Conservation (phyloP, 2,329 filamentous ascomycete species). For the Microthyrium microscopicum region DNA sequence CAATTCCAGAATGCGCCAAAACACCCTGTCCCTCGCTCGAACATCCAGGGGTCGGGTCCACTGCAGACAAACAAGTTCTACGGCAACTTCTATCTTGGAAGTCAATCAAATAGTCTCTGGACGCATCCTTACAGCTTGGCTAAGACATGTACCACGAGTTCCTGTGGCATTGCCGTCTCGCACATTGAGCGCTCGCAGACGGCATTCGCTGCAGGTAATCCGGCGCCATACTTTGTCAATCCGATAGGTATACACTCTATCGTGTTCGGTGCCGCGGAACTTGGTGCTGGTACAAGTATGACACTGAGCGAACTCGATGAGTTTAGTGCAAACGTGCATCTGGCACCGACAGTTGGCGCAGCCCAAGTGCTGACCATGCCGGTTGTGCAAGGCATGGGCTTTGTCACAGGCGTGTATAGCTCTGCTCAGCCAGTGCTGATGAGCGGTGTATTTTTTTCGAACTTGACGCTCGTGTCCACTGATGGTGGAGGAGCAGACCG, state of each 20-base stretch:
- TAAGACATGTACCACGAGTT: slow-evolving; percentile 29
- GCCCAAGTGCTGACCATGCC: slow-evolving; percentile 56
- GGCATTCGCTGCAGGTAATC: slow-evolving; percentile 34
- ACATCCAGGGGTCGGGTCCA: slow-evolving; percentile 14
- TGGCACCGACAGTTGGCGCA: slow-evolving; percentile 36
- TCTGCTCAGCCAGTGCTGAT: slow-evolving; percentile 56
- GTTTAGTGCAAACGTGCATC: slow-evolving; percentile 50
- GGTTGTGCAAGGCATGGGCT: slow-evolving; percentile 77
- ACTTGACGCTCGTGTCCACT: slow-evolving; percentile 29
- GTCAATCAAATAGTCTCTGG: slow-evolving; percentile 52
- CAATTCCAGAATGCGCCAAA: background rate
- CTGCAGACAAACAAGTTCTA: slow-evolving; percentile 58
- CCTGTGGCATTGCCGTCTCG: slow-evolving; percentile 63
- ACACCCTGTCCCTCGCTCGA: slow-evolving; percentile 1
- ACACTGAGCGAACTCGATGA: slow-evolving; percentile 35
- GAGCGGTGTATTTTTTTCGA: slow-evolving; percentile 56
- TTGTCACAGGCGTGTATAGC: slow-evolving; percentile 62
- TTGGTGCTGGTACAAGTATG: slow-evolving; percentile 39
- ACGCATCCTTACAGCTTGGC: slow-evolving; percentile 44
- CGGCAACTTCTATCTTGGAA: slow-evolving; percentile 60
- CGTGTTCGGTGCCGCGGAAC: slow-evolving; percentile 63
- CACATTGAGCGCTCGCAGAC: slow-evolving; percentile 54
- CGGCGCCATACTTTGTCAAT: slow-evolving; percentile 55
- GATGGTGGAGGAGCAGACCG: slow-evolving; percentile 24
- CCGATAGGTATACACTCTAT: slow-evolving; percentile 70